Conservation (phyloP, 306 rosid species). For the Vachellia pachyceras region DNA sequence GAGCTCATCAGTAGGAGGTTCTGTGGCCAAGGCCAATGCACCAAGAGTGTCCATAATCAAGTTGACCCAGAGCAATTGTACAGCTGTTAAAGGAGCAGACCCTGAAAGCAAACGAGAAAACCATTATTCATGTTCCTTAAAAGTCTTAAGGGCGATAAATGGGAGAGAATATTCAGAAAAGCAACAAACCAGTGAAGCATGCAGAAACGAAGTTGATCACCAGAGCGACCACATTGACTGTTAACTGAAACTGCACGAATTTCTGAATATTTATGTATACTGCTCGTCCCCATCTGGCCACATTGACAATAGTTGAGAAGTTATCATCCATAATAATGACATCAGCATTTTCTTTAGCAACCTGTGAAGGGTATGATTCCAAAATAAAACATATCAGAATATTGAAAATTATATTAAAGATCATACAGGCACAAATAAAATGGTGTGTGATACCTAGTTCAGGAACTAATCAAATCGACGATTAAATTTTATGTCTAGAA, state of each 20-base stretch:
- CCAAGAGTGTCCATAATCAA: constrained; percentile 99
- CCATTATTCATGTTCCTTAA: constrained; percentile 16
- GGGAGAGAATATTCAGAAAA: background rate
- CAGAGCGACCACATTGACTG: constrained; percentile 92
- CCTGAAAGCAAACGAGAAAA: constrained; percentile 57
- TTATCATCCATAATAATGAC: constrained; percentile 91
- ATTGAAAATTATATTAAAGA: constrained; percentile 15
- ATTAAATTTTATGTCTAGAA: too few relatives aligned
- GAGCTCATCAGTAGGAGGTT: constrained; percentile 87
- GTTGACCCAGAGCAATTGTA: constrained; percentile 97
- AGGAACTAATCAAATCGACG: background rate
- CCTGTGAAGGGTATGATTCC: constrained; percentile 57
- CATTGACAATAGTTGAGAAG: constrained; percentile 82
- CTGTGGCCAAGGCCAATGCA: constrained; percentile 96
- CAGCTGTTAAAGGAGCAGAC: constrained; percentile 96
- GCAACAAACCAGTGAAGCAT: constrained; percentile 81
- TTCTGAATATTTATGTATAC: constrained; percentile 94
- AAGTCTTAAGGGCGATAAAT: constrained; percentile 19
- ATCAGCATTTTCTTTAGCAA: constrained; percentile 94
- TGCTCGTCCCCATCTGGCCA: constrained; percentile 94
- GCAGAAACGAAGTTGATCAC: constrained; percentile 87
- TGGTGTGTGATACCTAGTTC: background rate
- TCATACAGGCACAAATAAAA: constrained; percentile 19
- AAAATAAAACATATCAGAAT: constrained; percentile 11
- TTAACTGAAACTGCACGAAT: constrained; percentile 95